These are phyloP conservation scores for Saccharomyces hybrid DNA, from an alignment of 1,139 yeast species.

Conservation along the genomic window DNA sequence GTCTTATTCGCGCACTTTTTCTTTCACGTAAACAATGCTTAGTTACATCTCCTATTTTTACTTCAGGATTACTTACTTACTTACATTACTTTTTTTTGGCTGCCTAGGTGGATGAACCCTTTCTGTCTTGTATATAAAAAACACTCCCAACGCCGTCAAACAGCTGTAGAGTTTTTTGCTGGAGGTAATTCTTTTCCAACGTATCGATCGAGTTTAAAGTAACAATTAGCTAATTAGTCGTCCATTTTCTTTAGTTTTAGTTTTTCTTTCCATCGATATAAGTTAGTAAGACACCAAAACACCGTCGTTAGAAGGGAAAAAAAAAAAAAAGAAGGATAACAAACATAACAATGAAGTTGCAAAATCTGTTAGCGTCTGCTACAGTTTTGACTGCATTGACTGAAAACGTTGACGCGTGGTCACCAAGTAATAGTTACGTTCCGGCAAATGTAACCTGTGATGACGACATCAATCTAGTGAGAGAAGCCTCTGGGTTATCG, in stretches of 20 bases:
- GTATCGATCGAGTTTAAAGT: background rate
- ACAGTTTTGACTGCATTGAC: conserved; percentile 27
- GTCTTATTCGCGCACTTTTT: background rate
- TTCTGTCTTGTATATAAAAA: background rate
- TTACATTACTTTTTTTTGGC: background rate
- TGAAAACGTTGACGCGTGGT: conserved; percentile 43
- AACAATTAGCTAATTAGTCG: background rate
- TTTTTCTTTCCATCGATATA: background rate
- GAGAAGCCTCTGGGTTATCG: conserved; percentile 34
- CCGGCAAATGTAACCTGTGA: conserved; percentile 61
- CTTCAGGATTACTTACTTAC: background rate
- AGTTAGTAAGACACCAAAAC: background rate
- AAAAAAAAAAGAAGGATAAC: background rate
- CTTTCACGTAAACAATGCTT: background rate
- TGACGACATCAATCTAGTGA: conserved; percentile 29
- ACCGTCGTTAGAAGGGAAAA: background rate
- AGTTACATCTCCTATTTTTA: background rate
- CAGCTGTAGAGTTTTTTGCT: background rate
- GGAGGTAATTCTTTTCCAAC: background rate
- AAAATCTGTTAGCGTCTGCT: conserved; percentile 4
- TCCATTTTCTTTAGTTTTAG: background rate
- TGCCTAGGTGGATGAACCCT: background rate
- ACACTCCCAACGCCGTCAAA: background rate
- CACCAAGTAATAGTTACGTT: conserved; percentile 56
- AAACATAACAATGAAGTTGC: background rate